These are phyloP conservation scores for Pythium vanterpoolii DNA, from an alignment of 352 stramenopile genomes.

Conservation along the genomic window DNA sequence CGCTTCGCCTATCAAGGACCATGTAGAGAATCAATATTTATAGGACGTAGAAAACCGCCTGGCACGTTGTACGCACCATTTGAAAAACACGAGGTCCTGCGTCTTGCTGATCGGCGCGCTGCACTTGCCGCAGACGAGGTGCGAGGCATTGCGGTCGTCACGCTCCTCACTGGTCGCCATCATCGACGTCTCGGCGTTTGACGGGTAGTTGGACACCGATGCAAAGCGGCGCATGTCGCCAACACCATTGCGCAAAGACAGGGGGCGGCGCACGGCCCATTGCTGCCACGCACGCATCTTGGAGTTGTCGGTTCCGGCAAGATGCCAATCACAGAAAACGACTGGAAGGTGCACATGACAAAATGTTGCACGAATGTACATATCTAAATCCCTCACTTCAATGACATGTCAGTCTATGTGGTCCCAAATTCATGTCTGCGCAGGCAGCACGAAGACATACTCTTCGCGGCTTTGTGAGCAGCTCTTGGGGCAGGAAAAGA, in stretches of 20 bases:
- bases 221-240: slow-evolving; percentile 28
- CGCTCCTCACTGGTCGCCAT: slow-evolving; percentile 32
- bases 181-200: slow-evolving; percentile 40
- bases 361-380: slow-evolving; percentile 12
- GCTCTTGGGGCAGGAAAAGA: slow-evolving; percentile 74
- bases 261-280: slow-evolving; percentile 1
- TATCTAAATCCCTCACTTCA: background rate
- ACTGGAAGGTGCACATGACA: slow-evolving; percentile 9
- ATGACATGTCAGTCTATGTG: slow-evolving; percentile 7
- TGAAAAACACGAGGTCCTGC: slow-evolving; percentile 73
- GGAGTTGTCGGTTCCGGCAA: background rate
- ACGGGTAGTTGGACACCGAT: slow-evolving; percentile 60
- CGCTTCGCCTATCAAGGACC: slow-evolving; percentile 38
- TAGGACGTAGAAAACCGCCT: background rate
- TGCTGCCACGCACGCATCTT: slow-evolving; percentile 17
- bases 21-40: background rate
- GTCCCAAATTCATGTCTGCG: slow-evolving; percentile 1
- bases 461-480: slow-evolving; percentile 62
- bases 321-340: slow-evolving; percentile 24
- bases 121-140: slow-evolving; percentile 70
- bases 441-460: slow-evolving; percentile 61
- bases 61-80: slow-evolving; percentile 35
- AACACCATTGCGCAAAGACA: background rate
- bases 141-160: slow-evolving; percentile 37
- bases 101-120: slow-evolving; percentile 55